Conservation (phyloP, 1,284 basidiomycete species). For the Ceratorhiza oryzae-sativae region DNA sequence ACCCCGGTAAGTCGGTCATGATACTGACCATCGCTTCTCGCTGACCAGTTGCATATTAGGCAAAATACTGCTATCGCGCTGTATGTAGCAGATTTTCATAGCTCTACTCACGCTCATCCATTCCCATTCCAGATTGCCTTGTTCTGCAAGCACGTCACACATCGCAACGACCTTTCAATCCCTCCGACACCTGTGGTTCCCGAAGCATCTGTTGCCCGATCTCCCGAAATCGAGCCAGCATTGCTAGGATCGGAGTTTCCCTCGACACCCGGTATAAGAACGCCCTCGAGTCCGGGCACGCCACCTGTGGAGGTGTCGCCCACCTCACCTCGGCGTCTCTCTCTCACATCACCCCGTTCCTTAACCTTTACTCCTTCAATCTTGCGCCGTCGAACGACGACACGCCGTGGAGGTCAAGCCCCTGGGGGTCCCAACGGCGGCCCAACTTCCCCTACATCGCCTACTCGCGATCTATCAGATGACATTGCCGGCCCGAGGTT, state of each 20-base stretch:
- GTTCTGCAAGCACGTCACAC: slow-evolving; percentile 54
- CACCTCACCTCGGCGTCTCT: slow-evolving; percentile 3
- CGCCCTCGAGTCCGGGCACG: background rate
- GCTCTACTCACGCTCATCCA: background rate
- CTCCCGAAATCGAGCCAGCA: slow-evolving; percentile 12
- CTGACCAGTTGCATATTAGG: no score
- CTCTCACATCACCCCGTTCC: slow-evolving; percentile 13
- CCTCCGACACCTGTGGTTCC: slow-evolving; percentile 37
- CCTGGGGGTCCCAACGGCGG: no score
- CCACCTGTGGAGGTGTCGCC: background rate
- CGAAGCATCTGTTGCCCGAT: background rate
- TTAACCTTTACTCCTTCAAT: slow-evolving; percentile 20
- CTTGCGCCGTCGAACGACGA: slow-evolving; percentile 8
- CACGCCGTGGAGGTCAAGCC: background rate
- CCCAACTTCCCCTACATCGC: slow-evolving; percentile 11
- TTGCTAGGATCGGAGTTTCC: background rate
- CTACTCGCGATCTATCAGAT: slow-evolving; percentile 44
- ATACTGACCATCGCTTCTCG: no score
- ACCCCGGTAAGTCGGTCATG: slow-evolving; percentile 31
- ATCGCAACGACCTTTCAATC: slow-evolving; percentile 41
- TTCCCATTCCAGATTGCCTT: slow-evolving; percentile 49
- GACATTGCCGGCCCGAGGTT: slow-evolving; percentile 62
- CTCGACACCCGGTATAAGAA: background rate
- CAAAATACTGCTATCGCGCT: slow-evolving; percentile 65
- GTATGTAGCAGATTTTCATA: slow-evolving; percentile 39